Evolutionary conservation across 2,329 filamentous ascomycete genomes (phyloP).

Genomic region (Pseudogymnoascus destructans): DNA sequence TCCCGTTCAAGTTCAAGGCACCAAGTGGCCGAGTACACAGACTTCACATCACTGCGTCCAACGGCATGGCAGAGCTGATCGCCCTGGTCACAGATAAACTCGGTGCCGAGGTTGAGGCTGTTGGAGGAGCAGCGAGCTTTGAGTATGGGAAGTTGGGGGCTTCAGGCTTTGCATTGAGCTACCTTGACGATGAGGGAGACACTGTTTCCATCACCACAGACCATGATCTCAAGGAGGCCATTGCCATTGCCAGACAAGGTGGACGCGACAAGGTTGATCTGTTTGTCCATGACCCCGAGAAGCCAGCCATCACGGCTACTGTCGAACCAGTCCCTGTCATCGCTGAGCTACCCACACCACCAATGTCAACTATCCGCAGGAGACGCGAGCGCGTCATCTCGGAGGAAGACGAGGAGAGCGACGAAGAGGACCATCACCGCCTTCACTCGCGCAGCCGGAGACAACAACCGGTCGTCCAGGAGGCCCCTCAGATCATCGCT

Average conservation of each 20-base stretch:
- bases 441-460: not conserved
- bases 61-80: slow-evolving; percentile 71
- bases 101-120: slow-evolving; percentile 64
- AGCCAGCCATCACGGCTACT: slow-evolving; percentile 62
- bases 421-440: slow-evolving; percentile 29
- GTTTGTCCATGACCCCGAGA: slow-evolving; percentile 86
- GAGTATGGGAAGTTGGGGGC: slow-evolving; percentile 67
- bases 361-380: slow-evolving; percentile 39
- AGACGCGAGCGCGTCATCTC: slow-evolving; percentile 31
- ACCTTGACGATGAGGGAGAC: slow-evolving; percentile 92
- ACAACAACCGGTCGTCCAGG: slow-evolving; percentile 30
- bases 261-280: slow-evolving; percentile 88
- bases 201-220: slow-evolving; percentile 95
- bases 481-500: slow-evolving; percentile 67
- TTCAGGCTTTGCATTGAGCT: slow-evolving; percentile 82
- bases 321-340: slow-evolving; percentile 44
- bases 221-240: slow-evolving; percentile 81
- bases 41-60: slow-evolving; percentile 67
- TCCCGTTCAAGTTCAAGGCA: slow-evolving; percentile 98
- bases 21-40: slow-evolving; percentile 89
- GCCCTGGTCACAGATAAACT: slow-evolving; percentile 70
- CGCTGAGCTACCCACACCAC: slow-evolving; percentile 36
- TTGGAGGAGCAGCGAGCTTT: slow-evolving; percentile 68
- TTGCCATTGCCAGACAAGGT: slow-evolving; percentile 65
- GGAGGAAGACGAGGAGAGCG: slow-evolving; percentile 44